Evolutionary conservation across 768 basidiomycete species (phyloP).

Genomic region (Lactarius vividus): DNA sequence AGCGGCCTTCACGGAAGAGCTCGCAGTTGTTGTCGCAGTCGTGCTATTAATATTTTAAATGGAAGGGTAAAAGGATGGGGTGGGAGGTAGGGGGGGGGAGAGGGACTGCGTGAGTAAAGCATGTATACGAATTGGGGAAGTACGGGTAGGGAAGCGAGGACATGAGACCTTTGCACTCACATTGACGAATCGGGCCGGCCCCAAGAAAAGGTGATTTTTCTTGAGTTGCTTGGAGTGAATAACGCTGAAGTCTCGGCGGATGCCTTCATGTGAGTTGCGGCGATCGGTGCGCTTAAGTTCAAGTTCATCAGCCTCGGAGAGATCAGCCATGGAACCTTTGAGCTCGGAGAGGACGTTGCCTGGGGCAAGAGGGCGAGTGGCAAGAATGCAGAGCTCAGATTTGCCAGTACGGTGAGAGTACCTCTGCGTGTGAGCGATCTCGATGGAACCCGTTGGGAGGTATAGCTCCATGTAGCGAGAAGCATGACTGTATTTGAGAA

Average conservation of each 20-base stretch:
- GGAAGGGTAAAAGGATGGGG: slow-evolving; percentile 15
- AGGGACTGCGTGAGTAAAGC: slow-evolving; percentile 22
- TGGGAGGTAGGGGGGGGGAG: slow-evolving; percentile 3
- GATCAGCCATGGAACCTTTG: slow-evolving; percentile 87
- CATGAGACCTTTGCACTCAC: slow-evolving; percentile 45
- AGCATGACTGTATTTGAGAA: slow-evolving; percentile 58
- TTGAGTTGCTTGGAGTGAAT: slow-evolving; percentile 91
- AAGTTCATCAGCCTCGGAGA: slow-evolving; percentile 81
- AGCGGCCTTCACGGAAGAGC: slow-evolving; percentile 82
- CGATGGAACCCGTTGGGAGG: slow-evolving; percentile 76
- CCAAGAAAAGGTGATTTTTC: slow-evolving; percentile 88
- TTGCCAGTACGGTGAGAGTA: slow-evolving; percentile 87
- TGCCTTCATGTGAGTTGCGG: slow-evolving; percentile 54
- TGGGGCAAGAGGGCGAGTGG: slow-evolving; percentile 65
- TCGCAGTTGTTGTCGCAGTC: slow-evolving; percentile 90
- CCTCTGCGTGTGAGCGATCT: slow-evolving; percentile 85
- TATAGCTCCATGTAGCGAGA: slow-evolving; percentile 89
- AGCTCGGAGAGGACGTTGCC: slow-evolving; percentile 80
- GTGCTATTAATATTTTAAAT: slow-evolving; percentile 49
- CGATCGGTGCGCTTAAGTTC: slow-evolving; percentile 82
- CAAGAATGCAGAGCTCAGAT: slow-evolving; percentile 84
- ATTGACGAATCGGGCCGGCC: slow-evolving; percentile 90
- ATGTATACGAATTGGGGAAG: slow-evolving; percentile 20
- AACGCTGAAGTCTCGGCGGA: slow-evolving; percentile 85
- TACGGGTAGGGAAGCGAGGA: slow-evolving; percentile 18